Evolutionary conservation across 1,284 basidiomycete genomes (phyloP), one percentile per base, ranked within the genome.

Genomic region (Salmacisia buchloeana): DNA sequence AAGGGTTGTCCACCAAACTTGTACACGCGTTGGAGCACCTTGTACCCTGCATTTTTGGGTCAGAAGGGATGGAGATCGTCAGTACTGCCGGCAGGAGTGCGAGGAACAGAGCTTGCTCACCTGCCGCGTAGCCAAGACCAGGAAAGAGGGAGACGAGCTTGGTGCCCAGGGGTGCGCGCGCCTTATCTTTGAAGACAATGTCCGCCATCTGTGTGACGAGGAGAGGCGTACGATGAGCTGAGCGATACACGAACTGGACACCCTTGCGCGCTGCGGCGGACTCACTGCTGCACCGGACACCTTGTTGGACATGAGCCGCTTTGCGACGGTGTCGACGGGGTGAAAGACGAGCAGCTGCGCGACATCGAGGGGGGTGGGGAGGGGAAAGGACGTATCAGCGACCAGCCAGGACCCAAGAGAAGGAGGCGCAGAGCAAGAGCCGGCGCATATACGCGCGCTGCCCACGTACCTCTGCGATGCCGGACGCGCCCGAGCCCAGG

Each of bases 1-100:
- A 89, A 97, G 25, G 96, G 94, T 82, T 98, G 94, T 1, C 94
- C 96, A 66, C 96, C 94, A 75, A 97, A 98, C 83, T 97, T 98
- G 69, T 75, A 75, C 35, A 80, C 71, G 27, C 79, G 68, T 69
- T 80, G 79, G 21, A 80, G 63, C 12, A 80, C 83, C 82, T 98
- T 98, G 87, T 98, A 98, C 0, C 75, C 71, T 54, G 62, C n/a
- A n/a, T n/a, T n/a, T n/a, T n/a, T 36, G 43, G 7, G 29, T 33
- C 21, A 23, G 7, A 58, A 38, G 33, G n/a, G 21, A 59, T 27
- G 41, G n/a, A 13, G 58, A 34, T 15, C 9, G 39, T 43, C 10
- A 59, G 31, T 21, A 49, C 10, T n/a, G 45, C 25, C 58, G n/a
- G 38, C 29, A 36, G 56, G 18, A 7, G 21, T n/a, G 36, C 33